phyloP scores from a whole-genome alignment of 1,284 basidiomycete genomes.

The Pseudomicrostroma phylloplanum region DNA sequence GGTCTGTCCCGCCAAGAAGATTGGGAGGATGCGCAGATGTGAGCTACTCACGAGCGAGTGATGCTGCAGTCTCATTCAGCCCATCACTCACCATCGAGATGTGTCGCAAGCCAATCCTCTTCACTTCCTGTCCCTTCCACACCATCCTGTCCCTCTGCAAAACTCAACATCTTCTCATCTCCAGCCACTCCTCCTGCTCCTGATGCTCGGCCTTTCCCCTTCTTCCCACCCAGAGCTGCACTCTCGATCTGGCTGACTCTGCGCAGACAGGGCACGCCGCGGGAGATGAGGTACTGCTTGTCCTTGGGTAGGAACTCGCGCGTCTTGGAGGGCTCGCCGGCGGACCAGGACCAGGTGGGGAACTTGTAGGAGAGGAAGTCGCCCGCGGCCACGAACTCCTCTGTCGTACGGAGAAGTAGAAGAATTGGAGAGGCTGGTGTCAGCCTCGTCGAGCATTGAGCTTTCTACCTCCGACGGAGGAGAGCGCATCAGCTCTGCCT shows the following conservation, averaged over 20 bases:
- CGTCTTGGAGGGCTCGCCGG: constrained; percentile 68
- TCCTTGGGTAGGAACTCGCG: constrained; percentile 86
- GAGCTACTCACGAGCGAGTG: background rate
- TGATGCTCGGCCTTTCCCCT: background rate
- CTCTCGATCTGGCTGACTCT: constrained; percentile 39
- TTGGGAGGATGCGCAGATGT: background rate
- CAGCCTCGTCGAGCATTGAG: background rate
- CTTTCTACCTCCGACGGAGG: background rate
- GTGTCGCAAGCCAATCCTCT: constrained; percentile 20
- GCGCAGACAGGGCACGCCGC: constrained; percentile 45
- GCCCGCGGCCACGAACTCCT: constrained; percentile 48
- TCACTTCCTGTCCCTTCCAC: constrained; percentile 14
- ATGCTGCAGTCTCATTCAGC: background rate
- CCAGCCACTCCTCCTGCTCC: constrained; percentile 2
- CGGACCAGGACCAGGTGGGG: constrained; percentile 56
- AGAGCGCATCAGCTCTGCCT: too few relatives aligned
- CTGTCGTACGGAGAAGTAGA: constrained; percentile 17
- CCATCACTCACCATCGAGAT: constrained; percentile 15
- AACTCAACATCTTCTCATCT: constrained; percentile 14
- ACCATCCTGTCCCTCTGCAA: constrained; percentile 14
- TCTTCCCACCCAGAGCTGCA: constrained; percentile 14
- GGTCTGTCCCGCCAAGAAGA: background rate
- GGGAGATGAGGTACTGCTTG: constrained; percentile 83
- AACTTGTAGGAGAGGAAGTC: constrained; percentile 48
- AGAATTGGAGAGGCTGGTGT: background rate